Conservation (phyloP, 768 basidiomycete genomes). For the Omphalotus guepiniiformis region DNA sequence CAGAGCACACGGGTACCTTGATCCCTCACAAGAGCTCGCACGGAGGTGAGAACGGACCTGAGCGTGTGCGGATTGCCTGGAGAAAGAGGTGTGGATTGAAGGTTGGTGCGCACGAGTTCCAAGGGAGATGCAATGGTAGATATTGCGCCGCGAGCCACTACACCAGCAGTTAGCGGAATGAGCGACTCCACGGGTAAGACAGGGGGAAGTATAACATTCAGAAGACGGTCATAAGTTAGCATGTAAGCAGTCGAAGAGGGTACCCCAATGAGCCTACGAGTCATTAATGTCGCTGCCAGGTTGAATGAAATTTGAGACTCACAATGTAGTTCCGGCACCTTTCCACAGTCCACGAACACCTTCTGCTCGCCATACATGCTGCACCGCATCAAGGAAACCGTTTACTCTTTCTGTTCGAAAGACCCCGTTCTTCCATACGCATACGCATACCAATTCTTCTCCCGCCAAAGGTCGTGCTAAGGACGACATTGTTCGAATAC, state of each 20-base stretch:
- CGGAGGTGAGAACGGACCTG: conserved; percentile 62
- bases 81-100: conserved; percentile 81
- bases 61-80: conserved; percentile 72
- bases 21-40: conserved; percentile 53
- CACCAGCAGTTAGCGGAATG: conserved; percentile 77
- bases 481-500: conserved; percentile 78
- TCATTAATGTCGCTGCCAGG: conserved; percentile 1
- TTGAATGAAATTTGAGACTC: conserved; percentile 26
- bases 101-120: conserved; percentile 89
- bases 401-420: conserved; percentile 69
- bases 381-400: conserved; percentile 83
- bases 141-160: conserved; percentile 75
- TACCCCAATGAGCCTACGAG: conserved; percentile 74
- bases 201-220: conserved; percentile 57
- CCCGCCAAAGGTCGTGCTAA: conserved; percentile 50
- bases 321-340: conserved; percentile 89
- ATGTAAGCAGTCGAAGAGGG: conserved; percentile 93
- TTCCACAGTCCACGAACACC: conserved; percentile 91
- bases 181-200: conserved; percentile 48
- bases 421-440: conserved; percentile 73
- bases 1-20: conserved; percentile 75
- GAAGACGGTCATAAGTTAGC: conserved; percentile 89
- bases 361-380: conserved; percentile 75
- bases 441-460: conserved; percentile 61
- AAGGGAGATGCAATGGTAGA: conserved; percentile 81